Base-by-base conservation (phyloP, 2,329 filamentous ascomycete species). In the Metarhizium rileyi region DNA sequence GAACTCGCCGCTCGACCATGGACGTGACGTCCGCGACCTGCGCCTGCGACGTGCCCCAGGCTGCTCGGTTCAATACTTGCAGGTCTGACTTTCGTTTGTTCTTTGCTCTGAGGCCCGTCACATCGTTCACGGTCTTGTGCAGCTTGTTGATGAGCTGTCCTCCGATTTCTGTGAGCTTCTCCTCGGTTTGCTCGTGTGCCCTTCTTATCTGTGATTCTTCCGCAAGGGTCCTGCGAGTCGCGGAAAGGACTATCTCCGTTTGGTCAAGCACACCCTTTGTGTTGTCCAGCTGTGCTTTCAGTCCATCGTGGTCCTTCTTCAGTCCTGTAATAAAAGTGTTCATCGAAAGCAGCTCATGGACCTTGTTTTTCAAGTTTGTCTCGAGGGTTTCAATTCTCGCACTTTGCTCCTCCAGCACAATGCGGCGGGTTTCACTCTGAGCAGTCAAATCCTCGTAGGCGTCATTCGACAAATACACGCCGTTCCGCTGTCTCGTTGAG, bases 361-460 rank as follows among this genome's bases (percentile, higher is more conserved):
- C 84, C 65, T 96, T 97, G 70, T 95, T 93, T 22, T 89, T 83
- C 49, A 98, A 73, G 60, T 93, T 95, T 35, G 79, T 80, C 65
- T 98, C 93, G 70, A 97, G 84, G 0, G 88, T 90, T 62, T 95
- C 89, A 44, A 98, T 90, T 65, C 89, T 91, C 57, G 91, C 90
- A 7, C 83, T 79, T 61, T 97, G 91, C 63, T 98, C 93, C 59
- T 97, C 91, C 57, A 85, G 86, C 36, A 97, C 77, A 54, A 97
- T 96, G 12, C 89, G 78, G 47, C 90, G 80, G 2, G 91, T 95
- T 66, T 98, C 93, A 66, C 87, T 96, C 64, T 95, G 84, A 5
- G 87, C 86, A 0, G 84, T 91, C 69, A 98, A 86, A 59, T 95
- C 87, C 63, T 97, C 91, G 61, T 90, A 96, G 16, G 80, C 80